Conservation (phyloP, 2,329 filamentous ascomycete species). For the Talaromyces sp. region DNA sequence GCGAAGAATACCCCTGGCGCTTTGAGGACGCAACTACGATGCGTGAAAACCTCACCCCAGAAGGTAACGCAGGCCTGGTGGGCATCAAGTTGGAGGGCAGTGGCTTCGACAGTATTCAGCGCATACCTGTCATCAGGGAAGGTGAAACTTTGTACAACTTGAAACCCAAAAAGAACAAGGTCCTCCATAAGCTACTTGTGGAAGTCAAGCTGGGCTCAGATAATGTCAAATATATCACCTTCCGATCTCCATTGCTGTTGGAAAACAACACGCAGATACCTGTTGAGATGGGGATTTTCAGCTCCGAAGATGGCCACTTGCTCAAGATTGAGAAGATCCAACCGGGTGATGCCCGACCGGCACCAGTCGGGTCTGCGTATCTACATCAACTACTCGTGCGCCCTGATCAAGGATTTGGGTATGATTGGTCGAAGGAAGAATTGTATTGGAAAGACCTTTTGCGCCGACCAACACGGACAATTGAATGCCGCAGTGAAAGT, state of each 20-base stretch:
- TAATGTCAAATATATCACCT: conserved; percentile 97
- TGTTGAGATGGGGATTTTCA: conserved; percentile 87
- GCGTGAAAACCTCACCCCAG: conserved; percentile 84
- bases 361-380: conserved; percentile 87
- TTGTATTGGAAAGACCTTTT: conserved; percentile 92
- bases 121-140: conserved; percentile 88
- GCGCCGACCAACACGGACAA: conserved; percentile 76
- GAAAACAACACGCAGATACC: conserved; percentile 98
- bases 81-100: conserved; percentile 84
- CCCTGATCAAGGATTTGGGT: conserved; percentile 94
- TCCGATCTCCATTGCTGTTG: conserved; percentile 84
- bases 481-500: conserved; percentile 83
- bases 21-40: conserved; percentile 97
- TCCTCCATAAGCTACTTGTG: conserved; percentile 85
- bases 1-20: conserved; percentile 88
- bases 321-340: conserved; percentile 97
- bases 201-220: conserved; percentile 88
- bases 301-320: conserved; percentile 78
- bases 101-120: conserved; percentile 85
- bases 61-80: conserved; percentile 75
- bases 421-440: conserved; percentile 86
- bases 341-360: conserved; percentile 83
- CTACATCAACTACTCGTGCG: conserved; percentile 84
- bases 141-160: conserved; percentile 88
- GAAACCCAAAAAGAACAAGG: conserved; percentile 77